Percentiles rank a stretch among this genome's conserved stretches.
phyloP scores from a whole-genome alignment of 371 early-diverging fungal species.

The Circinella umbellata region DNA sequence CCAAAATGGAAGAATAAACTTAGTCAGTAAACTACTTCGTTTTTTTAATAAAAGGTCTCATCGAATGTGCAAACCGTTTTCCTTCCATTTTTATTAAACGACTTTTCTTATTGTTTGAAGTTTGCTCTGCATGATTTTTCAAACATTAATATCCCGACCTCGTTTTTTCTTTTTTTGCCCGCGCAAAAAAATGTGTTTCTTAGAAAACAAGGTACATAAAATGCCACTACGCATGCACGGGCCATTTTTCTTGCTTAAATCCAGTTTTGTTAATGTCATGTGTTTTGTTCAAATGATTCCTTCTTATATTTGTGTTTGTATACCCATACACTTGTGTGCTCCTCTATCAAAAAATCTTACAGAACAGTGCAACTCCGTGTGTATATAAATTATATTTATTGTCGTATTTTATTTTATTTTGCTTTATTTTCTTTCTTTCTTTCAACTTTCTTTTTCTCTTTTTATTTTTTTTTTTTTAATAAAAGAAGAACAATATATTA shows the following conservation, averaged over 20 bases:
- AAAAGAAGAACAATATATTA: too few relatives aligned
- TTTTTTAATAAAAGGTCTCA: too few relatives aligned
- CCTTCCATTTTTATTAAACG: too few relatives aligned
- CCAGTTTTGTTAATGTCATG: constrained; percentile 7
- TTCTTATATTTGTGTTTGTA: too few relatives aligned
- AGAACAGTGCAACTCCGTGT: not conserved
- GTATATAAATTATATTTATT: not conserved
- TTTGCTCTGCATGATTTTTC: too few relatives aligned
- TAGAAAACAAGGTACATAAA: not conserved
- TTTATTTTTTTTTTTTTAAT: not conserved
- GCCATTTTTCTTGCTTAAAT: constrained; percentile 5
- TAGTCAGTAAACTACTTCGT: too few relatives aligned
- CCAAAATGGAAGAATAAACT: too few relatives aligned
- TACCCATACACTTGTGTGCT: not conserved
- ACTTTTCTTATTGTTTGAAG: too few relatives aligned
- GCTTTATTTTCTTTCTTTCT: not conserved
- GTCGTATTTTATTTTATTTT: not conserved
- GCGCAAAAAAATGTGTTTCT: not conserved
- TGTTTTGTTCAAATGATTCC: constrained; percentile 1
- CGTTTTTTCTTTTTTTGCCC: too few relatives aligned
- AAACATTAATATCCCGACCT: too few relatives aligned
- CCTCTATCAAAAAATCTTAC: not conserved
- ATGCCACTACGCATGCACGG: constrained; percentile 5
- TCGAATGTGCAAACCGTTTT: too few relatives aligned
- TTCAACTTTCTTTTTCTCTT: not conserved